These are phyloP conservation scores for Atractiella rhizophila DNA, from an alignment of 768 basidiomycete genomes.

Conservation along the genomic window DNA sequence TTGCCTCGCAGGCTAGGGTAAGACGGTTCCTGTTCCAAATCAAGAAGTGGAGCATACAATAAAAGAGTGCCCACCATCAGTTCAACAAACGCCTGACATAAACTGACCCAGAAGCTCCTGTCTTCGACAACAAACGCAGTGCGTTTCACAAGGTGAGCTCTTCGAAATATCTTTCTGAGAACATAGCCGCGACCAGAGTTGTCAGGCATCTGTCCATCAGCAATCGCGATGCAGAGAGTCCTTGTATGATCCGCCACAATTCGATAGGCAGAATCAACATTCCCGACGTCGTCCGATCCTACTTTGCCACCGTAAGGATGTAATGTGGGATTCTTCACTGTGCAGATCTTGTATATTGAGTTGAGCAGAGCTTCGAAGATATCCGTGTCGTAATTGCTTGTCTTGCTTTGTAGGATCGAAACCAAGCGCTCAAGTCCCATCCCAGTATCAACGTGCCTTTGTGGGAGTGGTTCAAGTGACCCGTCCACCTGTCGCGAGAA, in stretches of 20 bases:
- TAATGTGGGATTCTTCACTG: too few relatives aligned
- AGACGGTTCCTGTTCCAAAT: constrained; percentile 42
- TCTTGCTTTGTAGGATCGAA: constrained; percentile 66
- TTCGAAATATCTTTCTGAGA: constrained; percentile 67
- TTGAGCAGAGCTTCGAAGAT: constrained; percentile 71
- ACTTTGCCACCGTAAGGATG: constrained; percentile 75
- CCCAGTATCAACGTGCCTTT: constrained; percentile 91
- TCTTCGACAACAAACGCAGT: constrained; percentile 62
- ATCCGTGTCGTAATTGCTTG: constrained; percentile 95
- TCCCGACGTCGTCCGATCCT: constrained; percentile 79
- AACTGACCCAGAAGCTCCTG: constrained; percentile 84
- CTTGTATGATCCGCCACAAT: constrained; percentile 90
- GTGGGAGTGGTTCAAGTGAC: constrained; percentile 50
- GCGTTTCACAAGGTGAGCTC: constrained; percentile 83
- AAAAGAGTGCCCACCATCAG: constrained; percentile 41
- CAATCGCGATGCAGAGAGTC: constrained; percentile 80
- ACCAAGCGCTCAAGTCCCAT: constrained; percentile 98
- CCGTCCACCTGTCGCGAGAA: constrained; percentile 86
- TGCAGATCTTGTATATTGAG: constrained; percentile 65
- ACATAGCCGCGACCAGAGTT: constrained; percentile 95
- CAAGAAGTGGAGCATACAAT: not conserved
- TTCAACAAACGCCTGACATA: constrained; percentile 68
- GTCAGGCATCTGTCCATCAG: constrained; percentile 86
- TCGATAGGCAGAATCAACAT: constrained; percentile 90
- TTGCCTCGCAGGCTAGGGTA: constrained; percentile 80